Evolutionary conservation across 345 rosid genomes (phyloP), one percentile per base, ranked within the genome.

Genomic region (Dimocarpus longan): DNA sequence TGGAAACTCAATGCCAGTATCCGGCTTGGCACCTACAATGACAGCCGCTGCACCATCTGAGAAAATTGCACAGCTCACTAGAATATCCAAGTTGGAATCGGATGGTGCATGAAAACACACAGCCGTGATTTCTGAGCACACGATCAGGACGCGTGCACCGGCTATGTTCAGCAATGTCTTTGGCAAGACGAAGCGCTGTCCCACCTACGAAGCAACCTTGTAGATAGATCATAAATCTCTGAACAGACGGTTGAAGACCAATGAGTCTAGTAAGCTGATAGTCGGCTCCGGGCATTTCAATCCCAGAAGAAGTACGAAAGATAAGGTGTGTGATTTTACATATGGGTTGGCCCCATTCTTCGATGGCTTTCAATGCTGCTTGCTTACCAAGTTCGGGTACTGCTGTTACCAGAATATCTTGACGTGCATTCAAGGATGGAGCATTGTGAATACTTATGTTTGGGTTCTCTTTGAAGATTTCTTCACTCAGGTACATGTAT

Each of bases 21-120:
- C 54, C 10, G 68, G 77, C 9, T 60, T 26, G 0, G 77, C 67
- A n/a, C 57, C 77, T 13, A 74, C 39, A 19, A 74, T 11, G 6
- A 22, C 37, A 11, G 77, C 68, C 1, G 77, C 67, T 2, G 77
- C 77, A 5, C 77, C 77, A 26, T 74, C 68, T 7, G 50, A 19
- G 7, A 56, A 39, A 12, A 74, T n/a, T 2, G 57, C 16, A 10
- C 28, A 40, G 40, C 77, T 68, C 0, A 74, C 40, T 39, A 74
- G 77, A 62, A 4, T 44, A 60, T 39, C 52, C 67, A 43, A 1
- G 54, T 74, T 22, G 9, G 37, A 10, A 19, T 74, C 77, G 22
- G 77, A 74, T 6, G 77, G 77, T 37, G 67, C 77, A 21, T 39
- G 68, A 13, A 74, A 74, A 74, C 71, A 19, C 26, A 42, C 52